These are phyloP conservation scores for Talaromyces amestolkiae DNA, from an alignment of 2,329 filamentous ascomycete species.

Conservation along the genomic window DNA sequence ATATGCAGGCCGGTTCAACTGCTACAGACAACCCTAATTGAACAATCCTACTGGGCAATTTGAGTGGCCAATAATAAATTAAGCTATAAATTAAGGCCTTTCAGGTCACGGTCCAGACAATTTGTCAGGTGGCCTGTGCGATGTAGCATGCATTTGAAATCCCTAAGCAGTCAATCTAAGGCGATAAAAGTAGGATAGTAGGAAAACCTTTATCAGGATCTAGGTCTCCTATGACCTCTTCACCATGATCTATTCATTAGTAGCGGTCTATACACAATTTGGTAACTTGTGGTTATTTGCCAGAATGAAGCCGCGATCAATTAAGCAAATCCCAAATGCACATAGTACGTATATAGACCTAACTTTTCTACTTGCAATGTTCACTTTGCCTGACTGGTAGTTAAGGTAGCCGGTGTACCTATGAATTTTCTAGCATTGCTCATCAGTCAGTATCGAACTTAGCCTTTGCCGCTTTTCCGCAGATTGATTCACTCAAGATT, in stretches of 20 bases:
- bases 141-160: background rate
- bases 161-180: background rate
- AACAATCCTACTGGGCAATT: background rate
- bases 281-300: background rate
- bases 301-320: background rate
- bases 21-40: too few species aligned
- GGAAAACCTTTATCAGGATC: background rate
- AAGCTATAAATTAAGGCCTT: background rate
- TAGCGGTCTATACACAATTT: background rate
- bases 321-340: background rate
- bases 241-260: background rate
- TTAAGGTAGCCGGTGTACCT: background rate
- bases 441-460: background rate
- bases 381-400: background rate
- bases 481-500: background rate
- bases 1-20: too few species aligned
- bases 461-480: background rate
- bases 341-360: background rate
- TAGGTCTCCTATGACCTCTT: background rate
- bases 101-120: background rate
- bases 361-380: background rate
- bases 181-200: too few species aligned
- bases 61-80: background rate
- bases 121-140: background rate
- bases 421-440: background rate